Conservation (phyloP, 139 green algal species). For the Micromonas pusilla region DNA sequence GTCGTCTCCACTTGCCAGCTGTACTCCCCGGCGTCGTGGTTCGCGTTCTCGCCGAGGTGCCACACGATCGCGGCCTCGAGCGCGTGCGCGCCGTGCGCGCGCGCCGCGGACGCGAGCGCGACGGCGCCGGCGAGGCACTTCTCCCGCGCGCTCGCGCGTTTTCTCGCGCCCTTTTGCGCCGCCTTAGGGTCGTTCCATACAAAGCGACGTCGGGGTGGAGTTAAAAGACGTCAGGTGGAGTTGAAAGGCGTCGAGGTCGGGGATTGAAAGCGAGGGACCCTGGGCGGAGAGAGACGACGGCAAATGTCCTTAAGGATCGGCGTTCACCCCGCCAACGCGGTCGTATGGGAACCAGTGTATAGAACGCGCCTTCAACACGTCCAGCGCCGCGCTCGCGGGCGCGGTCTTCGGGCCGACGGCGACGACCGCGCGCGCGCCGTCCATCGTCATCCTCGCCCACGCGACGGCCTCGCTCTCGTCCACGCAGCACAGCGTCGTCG, state of each 20-base stretch:
- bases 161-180: not conserved
- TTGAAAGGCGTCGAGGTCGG: no score
- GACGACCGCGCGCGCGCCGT: not conserved
- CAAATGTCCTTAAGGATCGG: no score
- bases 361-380: no score
- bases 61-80: conserved; percentile 16
- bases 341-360: no score
- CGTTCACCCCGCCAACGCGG: no score
- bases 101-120: not conserved
- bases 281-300: no score
- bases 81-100: not conserved
- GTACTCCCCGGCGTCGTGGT: conserved; percentile 39
- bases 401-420: not conserved
- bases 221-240: no score
- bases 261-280: no score
- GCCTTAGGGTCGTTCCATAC: no score
- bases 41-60: conserved; percentile 42
- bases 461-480: not conserved
- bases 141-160: not conserved
- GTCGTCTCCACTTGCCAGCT: conserved; percentile 28
- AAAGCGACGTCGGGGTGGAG: no score
- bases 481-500: no score
- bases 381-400: not conserved
- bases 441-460: not conserved
- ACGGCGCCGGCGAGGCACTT: not conserved